A percentile compares a stretch with the other conserved stretches of the same genome.
Evolutionary conservation across 768 basidiomycete species (phyloP).

Genomic region (Boletus rubescentipes): DNA sequence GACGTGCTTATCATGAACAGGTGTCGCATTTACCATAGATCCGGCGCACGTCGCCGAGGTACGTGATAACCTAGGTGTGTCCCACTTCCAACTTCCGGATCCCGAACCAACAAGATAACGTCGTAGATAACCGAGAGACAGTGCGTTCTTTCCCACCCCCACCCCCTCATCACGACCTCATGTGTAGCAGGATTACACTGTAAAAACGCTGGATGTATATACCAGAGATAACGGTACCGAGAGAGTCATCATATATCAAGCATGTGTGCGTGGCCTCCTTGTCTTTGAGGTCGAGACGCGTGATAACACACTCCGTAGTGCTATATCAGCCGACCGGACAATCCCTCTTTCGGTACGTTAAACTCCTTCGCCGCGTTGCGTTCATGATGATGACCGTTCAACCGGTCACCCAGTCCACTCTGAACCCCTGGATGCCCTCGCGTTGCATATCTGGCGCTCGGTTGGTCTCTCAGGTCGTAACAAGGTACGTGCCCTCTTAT

Average conservation of each 20-base stretch:
- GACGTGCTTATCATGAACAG: slow-evolving; percentile 34
- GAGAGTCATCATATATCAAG: slow-evolving; percentile 47
- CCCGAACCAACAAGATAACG: background rate
- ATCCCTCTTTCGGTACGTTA: slow-evolving; percentile 79
- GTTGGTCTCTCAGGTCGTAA: slow-evolving; percentile 87
- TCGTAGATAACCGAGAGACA: slow-evolving; percentile 79
- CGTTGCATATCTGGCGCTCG: slow-evolving; percentile 66
- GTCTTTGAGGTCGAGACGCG: background rate
- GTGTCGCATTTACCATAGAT: slow-evolving; percentile 87
- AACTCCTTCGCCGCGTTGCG: background rate
- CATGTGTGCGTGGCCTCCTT: background rate
- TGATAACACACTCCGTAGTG: slow-evolving; percentile 44
- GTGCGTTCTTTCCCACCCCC: slow-evolving; percentile 31
- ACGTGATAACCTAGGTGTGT: slow-evolving; percentile 73
- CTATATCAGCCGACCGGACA: slow-evolving; percentile 85
- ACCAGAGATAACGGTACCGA: slow-evolving; percentile 51
- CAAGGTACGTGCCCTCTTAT: slow-evolving; percentile 56
- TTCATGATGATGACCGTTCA: background rate
- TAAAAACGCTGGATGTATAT: slow-evolving; percentile 75
- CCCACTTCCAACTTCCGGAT: background rate
- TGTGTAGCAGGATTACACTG: slow-evolving; percentile 71
- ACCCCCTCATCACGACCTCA: background rate
- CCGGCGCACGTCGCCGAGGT: slow-evolving; percentile 72
- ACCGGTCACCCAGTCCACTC: slow-evolving; percentile 61
- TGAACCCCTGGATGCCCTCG: slow-evolving; percentile 67